phyloP scores from a whole-genome alignment of 2,329 filamentous ascomycete species.

The Xylariaceae sp. region DNA sequence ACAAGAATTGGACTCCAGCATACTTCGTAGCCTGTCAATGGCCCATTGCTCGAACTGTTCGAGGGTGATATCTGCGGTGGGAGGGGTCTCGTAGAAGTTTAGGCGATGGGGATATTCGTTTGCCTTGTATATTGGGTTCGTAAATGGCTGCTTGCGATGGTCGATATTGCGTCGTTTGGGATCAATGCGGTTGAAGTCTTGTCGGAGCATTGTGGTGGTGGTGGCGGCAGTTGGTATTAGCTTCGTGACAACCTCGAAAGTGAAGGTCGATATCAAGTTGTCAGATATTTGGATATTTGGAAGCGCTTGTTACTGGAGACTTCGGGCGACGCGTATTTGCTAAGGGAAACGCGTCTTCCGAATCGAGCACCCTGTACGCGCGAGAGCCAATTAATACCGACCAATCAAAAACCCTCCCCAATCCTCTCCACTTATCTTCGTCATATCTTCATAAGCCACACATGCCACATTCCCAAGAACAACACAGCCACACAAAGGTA shows the following conservation, averaged over 20 bases:
- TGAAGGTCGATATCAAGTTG: constrained; percentile 1
- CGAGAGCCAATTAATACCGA: constrained; percentile 20
- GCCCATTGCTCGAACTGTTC: constrained; percentile 99
- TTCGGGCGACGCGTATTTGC: constrained; percentile 21
- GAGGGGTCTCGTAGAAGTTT: constrained; percentile 88
- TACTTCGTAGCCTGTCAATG: constrained; percentile 85
- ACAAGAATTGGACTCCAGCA: constrained; percentile 20
- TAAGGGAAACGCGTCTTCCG: constrained; percentile 26
- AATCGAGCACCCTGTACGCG: too few relatives aligned
- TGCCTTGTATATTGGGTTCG: constrained; percentile 73
- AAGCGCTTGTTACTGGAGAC: background rate
- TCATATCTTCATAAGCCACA: background rate
- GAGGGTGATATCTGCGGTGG: constrained; percentile 90
- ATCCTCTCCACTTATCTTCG: too few relatives aligned
- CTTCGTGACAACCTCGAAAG: background rate
- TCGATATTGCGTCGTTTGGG: constrained; percentile 80
- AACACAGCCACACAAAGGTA: too few relatives aligned
- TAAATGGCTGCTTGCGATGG: constrained; percentile 85
- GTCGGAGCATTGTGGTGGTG: constrained; percentile 32
- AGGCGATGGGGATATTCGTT: constrained; percentile 81
- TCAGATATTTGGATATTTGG: constrained; percentile 1
- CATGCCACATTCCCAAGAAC: background rate
- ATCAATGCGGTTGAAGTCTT: constrained; percentile 53
- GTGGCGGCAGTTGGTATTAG: background rate
- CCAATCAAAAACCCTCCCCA: constrained; percentile 13